phyloP scores from a whole-genome alignment of 225 moss, liverwort and hornwort species.

The Straminergon stramineum region DNA sequence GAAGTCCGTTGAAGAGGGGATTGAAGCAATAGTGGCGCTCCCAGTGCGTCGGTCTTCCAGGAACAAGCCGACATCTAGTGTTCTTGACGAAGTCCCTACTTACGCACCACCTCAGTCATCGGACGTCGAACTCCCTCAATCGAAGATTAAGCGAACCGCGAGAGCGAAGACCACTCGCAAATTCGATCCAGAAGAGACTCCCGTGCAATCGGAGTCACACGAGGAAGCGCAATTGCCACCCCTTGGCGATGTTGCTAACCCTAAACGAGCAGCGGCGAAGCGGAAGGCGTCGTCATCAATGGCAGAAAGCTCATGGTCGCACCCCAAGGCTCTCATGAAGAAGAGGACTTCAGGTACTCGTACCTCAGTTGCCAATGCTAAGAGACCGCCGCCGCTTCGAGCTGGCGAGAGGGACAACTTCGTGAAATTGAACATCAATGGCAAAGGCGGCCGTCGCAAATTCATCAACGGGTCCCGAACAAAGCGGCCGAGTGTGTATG shows the following conservation, averaged over 20 bases:
- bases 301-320: slow-evolving; percentile 62
- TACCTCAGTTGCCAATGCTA: neutral
- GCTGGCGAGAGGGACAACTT: slow-evolving; percentile 82
- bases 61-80: neutral
- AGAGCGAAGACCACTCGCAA: slow-evolving; percentile 2
- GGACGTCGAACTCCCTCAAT: neutral
- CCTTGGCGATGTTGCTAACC: neutral
- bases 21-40: neutral
- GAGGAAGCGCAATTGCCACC: neutral
- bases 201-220: neutral
- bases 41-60: slow-evolving; percentile 31
- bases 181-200: neutral
- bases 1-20: neutral
- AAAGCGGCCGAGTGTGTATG: slow-evolving; percentile 62
- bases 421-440: slow-evolving; percentile 79
- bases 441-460: slow-evolving; percentile 70
- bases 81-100: neutral
- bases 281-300: slow-evolving; percentile 4
- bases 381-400: slow-evolving; percentile 8
- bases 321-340: slow-evolving; percentile 50
- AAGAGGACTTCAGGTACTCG: slow-evolving; percentile 9
- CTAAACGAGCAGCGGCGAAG: slow-evolving; percentile 1
- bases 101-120: neutral
- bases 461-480: slow-evolving; percentile 62
- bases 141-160: neutral